Base-by-base conservation (phyloP, 2,329 filamentous ascomycete genomes). In the Trematosphaeria pertusa region DNA sequence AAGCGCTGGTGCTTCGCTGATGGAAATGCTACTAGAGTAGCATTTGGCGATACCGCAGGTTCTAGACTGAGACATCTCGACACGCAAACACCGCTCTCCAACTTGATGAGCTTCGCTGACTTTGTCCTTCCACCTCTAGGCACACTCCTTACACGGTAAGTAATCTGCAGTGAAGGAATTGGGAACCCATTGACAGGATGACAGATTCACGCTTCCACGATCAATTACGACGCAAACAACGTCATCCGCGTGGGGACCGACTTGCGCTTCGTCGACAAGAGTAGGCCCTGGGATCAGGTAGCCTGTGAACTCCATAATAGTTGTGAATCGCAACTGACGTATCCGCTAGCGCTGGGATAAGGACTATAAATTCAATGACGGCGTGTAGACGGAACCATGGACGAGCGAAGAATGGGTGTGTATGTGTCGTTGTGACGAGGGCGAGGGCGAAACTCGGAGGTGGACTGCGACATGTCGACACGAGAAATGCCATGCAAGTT, bases 161-260 rank as follows among this genome's bases (percentile, higher is more conserved):
- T 44, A n/a, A 14, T 11, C 3, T 22, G 4, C 9, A 5, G 20
- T 6, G 3, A 7, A 11, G 1, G 11, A 5, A 10, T 10, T 6
- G 12, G 15, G 18, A 7, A 6, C 8, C 15, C 14, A 21, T 54
- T 66, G 26, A 64, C 21, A 21, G 11, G 19, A 2, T 24, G 9
- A 1, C 43, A 81, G 79, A 83, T 84, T 14, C 81, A 84, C 58
- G 80, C 81, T 0, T 83, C 80, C 2, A 81, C 79, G 0, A 71
- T 82, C 46, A 84, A 84, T 40, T 71, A 78, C 36, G 79, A 83
- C 33, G 73, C 74, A 0, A 67, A 77, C 5, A 77, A 78, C 43
- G 63, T 77, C 0, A 83, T 84, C 37, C 74, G 81, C 1, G 72
- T 84, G 0, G 81, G 78, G 0, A 83, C 81, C 2, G 81, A 84